Evolutionary conservation across 441 rosid genomes (phyloP).

Genomic region (Theobroma grandiflorum): DNA sequence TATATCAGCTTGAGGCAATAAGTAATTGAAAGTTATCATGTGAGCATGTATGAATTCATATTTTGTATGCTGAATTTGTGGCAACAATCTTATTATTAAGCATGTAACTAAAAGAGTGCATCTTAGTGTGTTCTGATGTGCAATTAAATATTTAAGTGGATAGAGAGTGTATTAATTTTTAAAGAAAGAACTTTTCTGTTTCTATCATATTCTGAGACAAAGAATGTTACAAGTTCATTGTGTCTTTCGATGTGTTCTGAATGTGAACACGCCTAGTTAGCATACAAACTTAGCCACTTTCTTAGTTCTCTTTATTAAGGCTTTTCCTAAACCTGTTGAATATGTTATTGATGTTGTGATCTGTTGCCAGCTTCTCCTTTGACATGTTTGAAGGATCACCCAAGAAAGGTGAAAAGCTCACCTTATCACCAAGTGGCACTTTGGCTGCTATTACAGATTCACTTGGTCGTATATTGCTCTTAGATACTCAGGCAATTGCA

Average conservation of each 20-base stretch:
- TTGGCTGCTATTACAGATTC: slow-evolving; percentile 98
- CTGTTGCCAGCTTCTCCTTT: slow-evolving; percentile 78
- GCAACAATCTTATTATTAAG: no score
- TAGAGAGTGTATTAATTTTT: neutral
- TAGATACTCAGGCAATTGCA: slow-evolving; percentile 95
- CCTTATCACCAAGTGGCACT: slow-evolving; percentile 95
- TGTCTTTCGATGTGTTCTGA: slow-evolving; percentile 1
- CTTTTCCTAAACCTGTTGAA: slow-evolving; percentile 1
- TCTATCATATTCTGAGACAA: neutral
- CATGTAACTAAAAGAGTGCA: neutral
- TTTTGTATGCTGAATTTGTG: no score
- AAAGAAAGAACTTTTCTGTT: neutral
- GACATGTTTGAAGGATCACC: slow-evolving; percentile 95
- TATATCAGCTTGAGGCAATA: no score
- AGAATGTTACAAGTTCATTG: neutral
- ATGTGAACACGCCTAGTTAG: neutral
- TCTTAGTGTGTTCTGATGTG: neutral
- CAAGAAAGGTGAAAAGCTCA: slow-evolving; percentile 94
- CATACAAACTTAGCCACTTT: neutral
- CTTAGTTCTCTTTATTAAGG: neutral
- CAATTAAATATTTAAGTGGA: slow-evolving; percentile 14
- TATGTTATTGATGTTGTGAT: slow-evolving; percentile 24
- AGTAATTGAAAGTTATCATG: no score
- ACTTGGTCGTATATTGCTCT: slow-evolving; percentile 92
- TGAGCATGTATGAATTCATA: no score